Evolutionary conservation across 768 basidiomycete genomes (phyloP).

Genomic region (Mycena crocata): DNA sequence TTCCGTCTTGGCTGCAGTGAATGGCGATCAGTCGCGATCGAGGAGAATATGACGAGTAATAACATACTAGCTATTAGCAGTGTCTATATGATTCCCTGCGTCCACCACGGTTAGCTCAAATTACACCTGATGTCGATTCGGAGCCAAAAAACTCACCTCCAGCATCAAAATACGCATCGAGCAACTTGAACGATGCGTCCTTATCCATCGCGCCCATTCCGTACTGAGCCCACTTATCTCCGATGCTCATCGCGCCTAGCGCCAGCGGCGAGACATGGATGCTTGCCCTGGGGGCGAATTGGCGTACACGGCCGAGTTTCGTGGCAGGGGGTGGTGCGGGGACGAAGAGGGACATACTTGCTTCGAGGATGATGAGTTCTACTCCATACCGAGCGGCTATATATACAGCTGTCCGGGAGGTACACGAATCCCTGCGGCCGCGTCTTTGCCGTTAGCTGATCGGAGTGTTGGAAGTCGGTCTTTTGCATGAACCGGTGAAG

Average conservation of each 20-base stretch:
- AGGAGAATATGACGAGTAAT: conserved; percentile 49
- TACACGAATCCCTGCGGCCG: no score
- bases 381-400: no score
- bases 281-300: not conserved
- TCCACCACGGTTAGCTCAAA: not conserved
- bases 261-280: not conserved
- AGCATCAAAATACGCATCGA: not conserved
- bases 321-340: not conserved
- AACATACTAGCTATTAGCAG: conserved; percentile 59
- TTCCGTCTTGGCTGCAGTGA: conserved; percentile 49
- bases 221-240: not conserved
- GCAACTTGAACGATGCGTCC: not conserved
- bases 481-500: no score
- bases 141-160: not conserved
- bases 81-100: not conserved
- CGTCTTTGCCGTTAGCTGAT: no score
- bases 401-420: no score
- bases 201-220: conserved; percentile 2
- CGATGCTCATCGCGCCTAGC: not conserved
- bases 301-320: not conserved
- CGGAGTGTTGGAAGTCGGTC: no score
- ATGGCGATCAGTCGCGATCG: not conserved
- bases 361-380: no score
- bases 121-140: not conserved
- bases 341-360: not conserved